These are phyloP conservation scores for Alternaria ethzedia DNA, from an alignment of 2,329 filamentous ascomycete species.

Conservation along the genomic window DNA sequence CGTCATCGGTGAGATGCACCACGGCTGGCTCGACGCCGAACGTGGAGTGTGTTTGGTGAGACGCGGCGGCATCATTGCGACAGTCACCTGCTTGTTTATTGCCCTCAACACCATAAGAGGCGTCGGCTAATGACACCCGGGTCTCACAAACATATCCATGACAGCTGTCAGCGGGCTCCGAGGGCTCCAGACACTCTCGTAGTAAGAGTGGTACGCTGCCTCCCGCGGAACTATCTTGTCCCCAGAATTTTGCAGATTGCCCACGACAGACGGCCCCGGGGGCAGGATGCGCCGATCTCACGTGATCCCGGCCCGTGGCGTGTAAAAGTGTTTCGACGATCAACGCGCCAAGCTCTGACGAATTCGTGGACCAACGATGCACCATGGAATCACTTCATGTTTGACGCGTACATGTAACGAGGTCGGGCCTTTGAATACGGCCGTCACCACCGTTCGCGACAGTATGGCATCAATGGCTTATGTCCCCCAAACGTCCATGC, in stretches of 20 bases:
- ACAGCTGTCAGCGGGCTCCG: neutral
- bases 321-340: neutral
- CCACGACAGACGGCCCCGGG: neutral
- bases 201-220: neutral
- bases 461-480: neutral
- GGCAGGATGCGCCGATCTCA: neutral
- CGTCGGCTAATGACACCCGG: neutral
- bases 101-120: neutral
- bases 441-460: neutral
- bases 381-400: neutral
- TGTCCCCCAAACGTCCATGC: neutral
- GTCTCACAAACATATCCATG: neutral
- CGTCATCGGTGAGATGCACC: neutral
- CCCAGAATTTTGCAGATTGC: neutral
- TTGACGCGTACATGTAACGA: neutral
- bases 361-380: neutral
- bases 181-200: neutral
- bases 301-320: neutral
- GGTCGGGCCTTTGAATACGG: neutral
- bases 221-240: neutral
- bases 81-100: neutral
- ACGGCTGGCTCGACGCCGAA: neutral
- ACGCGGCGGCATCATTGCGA: neutral
- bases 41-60: neutral
- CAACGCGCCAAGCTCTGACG: neutral